Conservation (phyloP, 257 asterid species). For the Avicennia marina region DNA sequence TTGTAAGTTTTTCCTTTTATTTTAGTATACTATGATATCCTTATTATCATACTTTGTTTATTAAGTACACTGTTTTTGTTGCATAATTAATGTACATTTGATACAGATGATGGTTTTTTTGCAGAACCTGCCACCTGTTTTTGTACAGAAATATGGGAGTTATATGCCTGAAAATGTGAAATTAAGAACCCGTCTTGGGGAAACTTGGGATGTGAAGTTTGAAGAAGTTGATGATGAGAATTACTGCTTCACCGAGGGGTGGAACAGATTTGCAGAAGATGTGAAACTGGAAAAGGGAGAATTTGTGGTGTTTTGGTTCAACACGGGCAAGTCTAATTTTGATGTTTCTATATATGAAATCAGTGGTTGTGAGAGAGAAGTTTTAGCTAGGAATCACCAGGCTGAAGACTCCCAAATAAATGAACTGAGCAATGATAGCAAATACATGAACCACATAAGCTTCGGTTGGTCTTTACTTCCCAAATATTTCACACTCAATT, state of each 20-base stretch:
- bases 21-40: too few species aligned
- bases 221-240: constrained; percentile 4
- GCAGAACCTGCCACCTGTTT: constrained; percentile 23
- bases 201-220: constrained; percentile 22
- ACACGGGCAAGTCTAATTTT: neutral
- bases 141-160: constrained; percentile 6
- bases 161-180: constrained; percentile 7
- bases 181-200: constrained; percentile 13
- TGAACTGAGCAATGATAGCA: neutral
- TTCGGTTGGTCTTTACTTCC: too few species aligned
- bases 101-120: neutral
- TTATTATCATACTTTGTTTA: too few species aligned
- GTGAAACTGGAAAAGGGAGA: constrained; percentile 8
- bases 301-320: constrained; percentile 24
- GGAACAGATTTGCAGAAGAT: constrained; percentile 25
- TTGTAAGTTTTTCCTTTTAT: constrained; percentile 7
- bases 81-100: too few species aligned
- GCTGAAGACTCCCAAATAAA: neutral
- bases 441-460: too few species aligned
- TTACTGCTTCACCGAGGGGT: constrained; percentile 24
- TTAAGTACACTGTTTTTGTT: too few species aligned
- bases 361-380: neutral
- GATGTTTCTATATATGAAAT: constrained; percentile 15
- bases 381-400: neutral
- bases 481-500: too few species aligned